Conservation (phyloP, 495 filamentous ascomycete genomes). For the Neurospora pannonica region DNA sequence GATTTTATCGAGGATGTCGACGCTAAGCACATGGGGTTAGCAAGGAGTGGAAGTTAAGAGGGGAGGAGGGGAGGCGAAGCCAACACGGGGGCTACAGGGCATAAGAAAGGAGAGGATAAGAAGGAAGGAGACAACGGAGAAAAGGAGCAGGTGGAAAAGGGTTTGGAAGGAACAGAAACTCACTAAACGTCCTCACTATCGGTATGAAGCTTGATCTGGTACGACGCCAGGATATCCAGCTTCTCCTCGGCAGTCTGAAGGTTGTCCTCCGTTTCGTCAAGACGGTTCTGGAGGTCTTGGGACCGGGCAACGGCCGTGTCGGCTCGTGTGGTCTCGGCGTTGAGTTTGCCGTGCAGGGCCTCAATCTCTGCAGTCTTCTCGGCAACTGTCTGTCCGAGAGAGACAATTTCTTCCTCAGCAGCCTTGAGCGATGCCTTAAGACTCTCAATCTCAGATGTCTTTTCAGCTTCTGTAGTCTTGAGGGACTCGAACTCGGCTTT, state of each 20-base stretch:
- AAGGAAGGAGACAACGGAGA: no score
- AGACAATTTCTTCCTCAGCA: slow-evolving; percentile 19
- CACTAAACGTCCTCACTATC: slow-evolving; percentile 26
- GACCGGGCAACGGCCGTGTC: slow-evolving; percentile 18
- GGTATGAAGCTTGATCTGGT: slow-evolving; percentile 16
- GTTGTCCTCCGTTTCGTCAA: slow-evolving; percentile 18
- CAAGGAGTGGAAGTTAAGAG: no score
- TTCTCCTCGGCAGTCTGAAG: slow-evolving; percentile 12
- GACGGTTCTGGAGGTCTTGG: slow-evolving; percentile 17
- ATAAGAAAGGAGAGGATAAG: neutral
- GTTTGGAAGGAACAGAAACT: no score
- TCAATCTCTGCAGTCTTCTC: slow-evolving; percentile 22
- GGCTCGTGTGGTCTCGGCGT: slow-evolving; percentile 14
- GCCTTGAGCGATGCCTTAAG: slow-evolving; percentile 19
- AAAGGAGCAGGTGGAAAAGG: no score
- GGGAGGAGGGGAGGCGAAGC: no score
- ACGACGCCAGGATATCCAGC: slow-evolving; percentile 21
- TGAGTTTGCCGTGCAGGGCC: slow-evolving; percentile 18
- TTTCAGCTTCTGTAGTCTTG: slow-evolving; percentile 11
- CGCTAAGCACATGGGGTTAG: slow-evolving; percentile 8
- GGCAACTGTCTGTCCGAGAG: slow-evolving; percentile 21
- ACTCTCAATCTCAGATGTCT: slow-evolving; percentile 18
- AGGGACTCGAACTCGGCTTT: slow-evolving; percentile 18
- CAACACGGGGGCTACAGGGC: no score
- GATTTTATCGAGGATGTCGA: slow-evolving; percentile 28